Conservation (phyloP, 2,329 filamentous ascomycete genomes). For the Fusarium incarnatum region DNA sequence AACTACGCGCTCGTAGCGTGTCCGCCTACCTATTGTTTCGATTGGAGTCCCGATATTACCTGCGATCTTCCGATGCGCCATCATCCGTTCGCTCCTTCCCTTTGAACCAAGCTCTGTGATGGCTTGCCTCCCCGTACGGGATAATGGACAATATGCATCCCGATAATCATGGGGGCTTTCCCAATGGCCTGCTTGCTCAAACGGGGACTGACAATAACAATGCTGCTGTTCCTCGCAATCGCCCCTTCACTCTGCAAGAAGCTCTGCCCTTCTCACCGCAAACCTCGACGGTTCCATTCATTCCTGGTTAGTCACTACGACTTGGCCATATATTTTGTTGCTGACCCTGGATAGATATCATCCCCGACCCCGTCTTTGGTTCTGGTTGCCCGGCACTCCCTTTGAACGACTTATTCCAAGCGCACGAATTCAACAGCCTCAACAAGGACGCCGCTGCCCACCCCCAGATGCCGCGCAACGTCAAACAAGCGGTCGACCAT, state of each 20-base stretch:
- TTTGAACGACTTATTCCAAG: constrained; percentile 63
- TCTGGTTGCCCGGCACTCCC: constrained; percentile 64
- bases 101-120: constrained; percentile 50
- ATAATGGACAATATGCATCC: constrained; percentile 50
- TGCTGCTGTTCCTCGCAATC: constrained; percentile 50
- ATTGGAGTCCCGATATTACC: constrained; percentile 1
- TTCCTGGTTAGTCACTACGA: constrained; percentile 68
- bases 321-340: background rate
- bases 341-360: constrained; percentile 64
- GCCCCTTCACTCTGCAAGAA: constrained; percentile 75
- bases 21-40: constrained; percentile 15
- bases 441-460: constrained; percentile 75
- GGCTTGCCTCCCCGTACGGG: constrained; percentile 44
- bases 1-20: constrained; percentile 12
- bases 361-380: constrained; percentile 72
- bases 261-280: constrained; percentile 86
- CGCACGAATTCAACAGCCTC: constrained; percentile 71
- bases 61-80: constrained; percentile 44
- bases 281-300: constrained; percentile 82
- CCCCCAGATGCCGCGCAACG: constrained; percentile 69
- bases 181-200: constrained; percentile 51
- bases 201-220: constrained; percentile 41
- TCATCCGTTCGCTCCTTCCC: constrained; percentile 45
- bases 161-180: constrained; percentile 47
- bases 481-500: constrained; percentile 79